A percentile compares a stretch with the other conserved stretches of the same genome.
Conservation (phyloP, 768 basidiomycete species). For the Astraeus odoratus region DNA sequence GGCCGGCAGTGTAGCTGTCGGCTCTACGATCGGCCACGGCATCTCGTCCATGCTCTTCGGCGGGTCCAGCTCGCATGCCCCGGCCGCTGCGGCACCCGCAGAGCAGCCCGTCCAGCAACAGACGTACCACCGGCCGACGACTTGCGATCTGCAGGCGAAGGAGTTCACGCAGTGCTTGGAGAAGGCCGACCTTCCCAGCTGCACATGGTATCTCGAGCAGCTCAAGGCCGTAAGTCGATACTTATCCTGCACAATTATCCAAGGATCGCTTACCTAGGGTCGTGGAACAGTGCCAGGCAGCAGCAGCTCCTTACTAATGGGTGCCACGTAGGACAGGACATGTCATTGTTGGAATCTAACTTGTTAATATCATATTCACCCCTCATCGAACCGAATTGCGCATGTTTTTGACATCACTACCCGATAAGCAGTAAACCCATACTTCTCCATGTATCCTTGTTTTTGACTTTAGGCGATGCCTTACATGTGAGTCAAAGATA, state of each 20-base stretch:
- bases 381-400: constrained; percentile 1
- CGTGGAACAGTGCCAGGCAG: constrained; percentile 59
- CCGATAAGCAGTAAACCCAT: too few species aligned
- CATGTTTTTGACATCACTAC: too few species aligned
- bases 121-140: constrained; percentile 39
- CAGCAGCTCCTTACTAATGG: constrained; percentile 51
- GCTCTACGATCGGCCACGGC: constrained; percentile 87
- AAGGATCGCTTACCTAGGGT: not conserved
- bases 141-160: constrained; percentile 78
- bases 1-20: constrained; percentile 84
- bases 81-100: constrained; percentile 39
- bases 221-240: constrained; percentile 67
- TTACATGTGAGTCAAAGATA: too few species aligned
- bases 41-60: constrained; percentile 87
- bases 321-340: constrained; percentile 6
- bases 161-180: constrained; percentile 86
- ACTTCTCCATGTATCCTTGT: too few species aligned
- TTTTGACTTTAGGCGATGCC: too few species aligned
- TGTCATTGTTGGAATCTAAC: constrained; percentile 2
- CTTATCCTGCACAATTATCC: not conserved
- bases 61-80: constrained; percentile 39
- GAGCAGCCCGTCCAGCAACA: constrained; percentile 42
- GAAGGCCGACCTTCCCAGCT: constrained; percentile 70
- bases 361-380: constrained; percentile 6
- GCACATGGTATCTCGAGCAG: constrained; percentile 84